Base-by-base conservation (phyloP, 2,329 filamentous ascomycete genomes). In the Fusarium nygamai region DNA sequence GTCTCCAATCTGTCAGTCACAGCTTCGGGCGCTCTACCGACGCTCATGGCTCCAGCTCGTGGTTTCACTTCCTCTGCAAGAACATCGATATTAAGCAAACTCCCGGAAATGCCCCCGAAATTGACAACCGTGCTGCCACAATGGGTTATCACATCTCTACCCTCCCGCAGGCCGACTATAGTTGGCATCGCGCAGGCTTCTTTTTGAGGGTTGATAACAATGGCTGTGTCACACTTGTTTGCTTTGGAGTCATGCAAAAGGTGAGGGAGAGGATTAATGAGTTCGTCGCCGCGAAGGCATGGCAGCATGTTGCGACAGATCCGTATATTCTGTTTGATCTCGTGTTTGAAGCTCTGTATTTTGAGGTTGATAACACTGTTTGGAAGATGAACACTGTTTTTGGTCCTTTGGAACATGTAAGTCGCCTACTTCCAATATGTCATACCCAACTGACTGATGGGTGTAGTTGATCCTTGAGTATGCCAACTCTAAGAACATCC, bases 31-130 rank as follows among this genome's bases (percentile, higher is more conserved):
- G 74, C 12, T 72, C 74, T 12, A 79, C 74, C 20, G 77, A 78
- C 41, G 56, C 38, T 5, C 44, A 75, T 33, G 81, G 80, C 11
- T 76, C 66, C 22, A 76, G 73, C 38, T 73, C 79, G 0, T 84
- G 81, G 82, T 83, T 84, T 46, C 80, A 81, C 50, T 82, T 80
- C 44, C 78, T 82, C 24, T 82, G 77, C 70, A 83, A 83, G 71
- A 80, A 79, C 62, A 75, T 80, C 50, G 71, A 78, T 54, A 61
- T 79, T 33, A 74, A 67, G 59, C 73, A 71, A 27, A 66, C 68
- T 4, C 70, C 50, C 5, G 71, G 46, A 44, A 56, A 60, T n/a
- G 47, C 64, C 1, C 78, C 78, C 6, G 76, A 78, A 33, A 60
- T 80, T 8, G 78, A 79, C 48, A 79, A 78, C n/a, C 78, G 71